A percentile compares a stretch with the other conserved stretches of the same genome.
phyloP scores from a whole-genome alignment of 2,329 filamentous ascomycete genomes.

The Cordyceps farinosa region DNA sequence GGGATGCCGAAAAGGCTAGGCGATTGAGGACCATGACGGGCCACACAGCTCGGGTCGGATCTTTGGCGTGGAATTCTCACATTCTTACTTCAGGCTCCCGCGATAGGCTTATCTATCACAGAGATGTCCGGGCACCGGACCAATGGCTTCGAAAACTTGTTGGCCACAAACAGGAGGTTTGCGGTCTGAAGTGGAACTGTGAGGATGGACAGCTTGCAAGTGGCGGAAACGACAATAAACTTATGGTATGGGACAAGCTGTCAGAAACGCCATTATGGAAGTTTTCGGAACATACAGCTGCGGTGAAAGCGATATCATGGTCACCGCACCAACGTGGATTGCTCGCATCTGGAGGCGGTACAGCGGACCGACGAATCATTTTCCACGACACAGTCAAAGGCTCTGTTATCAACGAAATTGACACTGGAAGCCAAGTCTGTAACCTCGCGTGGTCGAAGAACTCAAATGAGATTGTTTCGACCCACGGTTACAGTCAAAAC shows the following conservation, averaged over 20 bases:
- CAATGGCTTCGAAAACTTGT: constrained; percentile 84
- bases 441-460: constrained; percentile 97
- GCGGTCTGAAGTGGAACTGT: constrained; percentile 93
- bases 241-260: constrained; percentile 97
- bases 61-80: constrained; percentile 96
- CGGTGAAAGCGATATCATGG: constrained; percentile 97
- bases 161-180: constrained; percentile 97
- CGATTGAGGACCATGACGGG: constrained; percentile 94
- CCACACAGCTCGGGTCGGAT: constrained; percentile 88
- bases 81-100: constrained; percentile 93
- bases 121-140: constrained; percentile 88
- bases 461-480: constrained; percentile 95
- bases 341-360: constrained; percentile 92
- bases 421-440: constrained; percentile 98
- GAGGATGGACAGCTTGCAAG: constrained; percentile 93
- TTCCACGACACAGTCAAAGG: constrained; percentile 96
- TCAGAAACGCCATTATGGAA: constrained; percentile 90
- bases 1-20: constrained; percentile 86
- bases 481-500: constrained; percentile 96
- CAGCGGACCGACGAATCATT: constrained; percentile 91
- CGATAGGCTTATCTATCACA: constrained; percentile 90
- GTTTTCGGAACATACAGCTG: constrained; percentile 90
- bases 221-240: constrained; percentile 96
- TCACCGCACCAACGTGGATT: constrained; percentile 92
- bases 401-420: constrained; percentile 76